Evolutionary conservation across 352 stramenopile genomes (phyloP), one percentile per base, ranked within the genome.

Genomic region (Halophytophthora batemanensis): DNA sequence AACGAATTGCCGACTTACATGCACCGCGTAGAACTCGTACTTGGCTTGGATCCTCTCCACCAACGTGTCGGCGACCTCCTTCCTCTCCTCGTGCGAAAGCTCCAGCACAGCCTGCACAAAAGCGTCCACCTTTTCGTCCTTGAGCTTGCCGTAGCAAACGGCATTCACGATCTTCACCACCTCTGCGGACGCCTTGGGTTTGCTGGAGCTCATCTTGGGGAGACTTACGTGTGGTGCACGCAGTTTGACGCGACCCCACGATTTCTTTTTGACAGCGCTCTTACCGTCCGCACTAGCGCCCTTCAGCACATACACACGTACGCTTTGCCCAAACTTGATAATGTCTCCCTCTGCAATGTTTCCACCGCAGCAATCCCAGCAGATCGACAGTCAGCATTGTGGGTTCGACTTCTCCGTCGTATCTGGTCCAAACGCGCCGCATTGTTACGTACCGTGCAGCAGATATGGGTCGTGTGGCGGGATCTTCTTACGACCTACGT

Each of bases 291-390:
- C 52, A 21, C 75, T 74, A 3, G 69, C 82, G 5, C 85, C 85
- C 42, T 93, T 92, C 15, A 95, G 46, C 15, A 89, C 77, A 46
- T 95, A 95, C 45, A 91, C 64, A 39, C 85, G 82, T 17, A 93
- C 77, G 60, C 85, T 95, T 53, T 95, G 85, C 8, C 85, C 85
- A 51, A 95, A 95, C 52, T 87, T 91, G 48, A 95, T 69, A 8
- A 87, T 68, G 45, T 95, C 85, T 54, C 83, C 83, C 33, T 95
- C 85, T 89, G 51, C 13, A 43, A 46, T 29, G 25, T 31, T 31
- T 8, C 25, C 25, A 31, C 13, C 33, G 37, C 35, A 59, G 17
- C 5, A 50, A 21, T 2, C 10, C 36, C 5, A 35, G 29, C 17
- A 55, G 11, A 14, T 31, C 29, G 12, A 19, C 14, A 19, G 21